These are phyloP conservation scores for Plasmodium chabaudi DNA, from an alignment of 169 alveolate genomes.

Conservation along the genomic window DNA sequence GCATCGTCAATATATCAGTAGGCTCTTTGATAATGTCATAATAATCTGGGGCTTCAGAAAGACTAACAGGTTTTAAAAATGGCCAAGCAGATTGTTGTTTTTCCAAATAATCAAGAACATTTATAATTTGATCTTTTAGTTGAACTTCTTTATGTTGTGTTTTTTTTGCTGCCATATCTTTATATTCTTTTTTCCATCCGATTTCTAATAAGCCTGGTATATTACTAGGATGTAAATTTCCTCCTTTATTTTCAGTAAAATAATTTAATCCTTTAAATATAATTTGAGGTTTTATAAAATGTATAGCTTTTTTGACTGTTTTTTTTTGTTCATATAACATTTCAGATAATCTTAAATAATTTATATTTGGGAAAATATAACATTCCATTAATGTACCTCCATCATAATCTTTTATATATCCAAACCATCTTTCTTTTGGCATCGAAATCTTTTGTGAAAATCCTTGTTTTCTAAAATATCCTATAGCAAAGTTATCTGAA, in stretches of 20 bases:
- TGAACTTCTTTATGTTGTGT: slow-evolving; percentile 77
- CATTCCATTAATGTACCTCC: slow-evolving; percentile 99
- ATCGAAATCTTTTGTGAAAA: slow-evolving; percentile 95
- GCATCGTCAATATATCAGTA: slow-evolving; percentile 95
- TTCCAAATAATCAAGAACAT: slow-evolving; percentile 84
- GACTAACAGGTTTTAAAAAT: slow-evolving; percentile 96
- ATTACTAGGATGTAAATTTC: slow-evolving; percentile 82
- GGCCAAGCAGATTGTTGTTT: slow-evolving; percentile 94
- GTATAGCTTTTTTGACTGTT: slow-evolving; percentile 88
- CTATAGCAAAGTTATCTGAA: slow-evolving; percentile 97
- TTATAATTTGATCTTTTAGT: slow-evolving; percentile 89
- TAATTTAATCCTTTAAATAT: slow-evolving; percentile 89
- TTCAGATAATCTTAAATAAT: slow-evolving; percentile 93
- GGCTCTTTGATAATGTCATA: slow-evolving; percentile 97
- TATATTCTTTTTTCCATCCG: slow-evolving; percentile 91
- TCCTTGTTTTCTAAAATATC: slow-evolving; percentile 98
- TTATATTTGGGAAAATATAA: slow-evolving; percentile 93
- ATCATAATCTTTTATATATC: slow-evolving; percentile 98
- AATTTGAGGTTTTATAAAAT: slow-evolving; percentile 86
- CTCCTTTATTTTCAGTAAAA: slow-evolving; percentile 79
- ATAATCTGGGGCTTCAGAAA: slow-evolving; percentile 97
- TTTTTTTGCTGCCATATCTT: slow-evolving; percentile 41
- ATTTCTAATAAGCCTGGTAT: slow-evolving; percentile 95
- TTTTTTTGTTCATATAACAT: slow-evolving; percentile 93
- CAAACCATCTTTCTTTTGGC: slow-evolving; percentile 97